Base-by-base conservation (phyloP, 2,329 filamentous ascomycete genomes). In the Bipolaris zeicola region DNA sequence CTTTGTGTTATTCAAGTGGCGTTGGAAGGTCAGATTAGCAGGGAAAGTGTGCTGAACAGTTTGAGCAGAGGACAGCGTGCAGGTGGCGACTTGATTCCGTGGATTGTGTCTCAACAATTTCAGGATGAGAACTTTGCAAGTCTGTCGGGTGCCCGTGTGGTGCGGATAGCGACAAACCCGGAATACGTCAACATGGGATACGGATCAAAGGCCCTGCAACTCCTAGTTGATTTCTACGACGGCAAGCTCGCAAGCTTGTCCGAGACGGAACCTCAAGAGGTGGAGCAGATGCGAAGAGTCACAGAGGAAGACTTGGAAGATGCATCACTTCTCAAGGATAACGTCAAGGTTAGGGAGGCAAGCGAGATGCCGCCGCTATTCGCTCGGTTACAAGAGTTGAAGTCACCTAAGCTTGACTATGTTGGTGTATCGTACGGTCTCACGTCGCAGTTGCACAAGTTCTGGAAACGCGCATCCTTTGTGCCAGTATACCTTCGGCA, bases 31-130 rank as follows among this genome's bases (percentile, higher is more conserved):
- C 90, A 91, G 65, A 99, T 99, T 71, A 97, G 93, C 80, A 87
- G 88, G 63, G 89, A 96, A 70, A 98, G 93, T 71, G 93, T 99
- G 3, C 81, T 97, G 56, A 96, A 92, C 77, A 91, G 91, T 74
- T 79, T 99, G 62, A 94, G 90, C 68, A 86, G 95, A 73, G 96
- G 95, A 36, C 90, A 95, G 73, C 85, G 95, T 65, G 92, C 94
- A 1, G 88, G 91, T 37, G 95, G 95, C 68, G 95, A 99, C 76
- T 80, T 99, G 51, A 99, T 99, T 55, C 95, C 95, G 0, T 99
- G 95, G 95, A 85, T 98, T 31, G 91, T 99, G 61, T 96, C 92
- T 74, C 93, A 98, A 74, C 95, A 99, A 74, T 99, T 96, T 80
- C 95, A 98, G 72, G 95, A 99, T 68, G 92, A 96, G 64, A 92